Conservation (phyloP, 306 rosid genomes). For the Glycyrrhiza uralensis region DNA sequence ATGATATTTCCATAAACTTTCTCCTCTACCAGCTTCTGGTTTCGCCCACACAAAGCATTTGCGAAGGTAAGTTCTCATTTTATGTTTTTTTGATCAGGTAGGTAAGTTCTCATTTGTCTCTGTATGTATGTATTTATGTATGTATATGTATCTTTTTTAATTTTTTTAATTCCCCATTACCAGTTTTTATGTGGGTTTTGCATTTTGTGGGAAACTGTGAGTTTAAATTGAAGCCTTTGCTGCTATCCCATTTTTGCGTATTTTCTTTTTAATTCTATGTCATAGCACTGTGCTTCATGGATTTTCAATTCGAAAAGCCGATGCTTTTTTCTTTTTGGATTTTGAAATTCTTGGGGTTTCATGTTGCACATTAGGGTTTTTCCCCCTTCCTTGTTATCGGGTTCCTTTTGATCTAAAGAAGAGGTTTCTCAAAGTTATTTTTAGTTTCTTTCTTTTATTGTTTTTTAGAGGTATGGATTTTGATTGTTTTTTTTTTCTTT, state of each 20-base stretch:
- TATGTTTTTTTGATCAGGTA: too few species aligned
- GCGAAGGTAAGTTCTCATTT: constrained; percentile 28
- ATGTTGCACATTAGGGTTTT: constrained; percentile 32
- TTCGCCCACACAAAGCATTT: not conserved
- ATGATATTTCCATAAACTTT: not conserved
- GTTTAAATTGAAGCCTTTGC: not conserved
- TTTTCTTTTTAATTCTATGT: not conserved
- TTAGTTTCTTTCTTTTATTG: constrained; percentile 23
- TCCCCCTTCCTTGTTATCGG: not conserved
- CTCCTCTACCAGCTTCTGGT: not conserved
- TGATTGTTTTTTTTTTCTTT: not conserved
- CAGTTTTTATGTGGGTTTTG: not conserved
- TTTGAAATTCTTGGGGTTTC: constrained; percentile 16
- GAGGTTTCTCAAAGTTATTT: not conserved
- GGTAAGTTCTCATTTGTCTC: too few species aligned
- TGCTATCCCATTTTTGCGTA: not conserved
- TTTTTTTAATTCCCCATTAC: not conserved
- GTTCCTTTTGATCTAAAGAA: constrained; percentile 29
- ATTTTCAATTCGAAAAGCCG: not conserved
- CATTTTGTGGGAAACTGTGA: not conserved
- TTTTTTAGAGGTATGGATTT: too few species aligned
- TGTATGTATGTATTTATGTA: too few species aligned
- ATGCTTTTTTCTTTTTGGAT: constrained; percentile 15
- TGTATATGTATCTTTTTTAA: not conserved
- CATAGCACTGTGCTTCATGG: not conserved